Conservation (phyloP, 106 monocot species). For the Platanthera guangdongensis region DNA sequence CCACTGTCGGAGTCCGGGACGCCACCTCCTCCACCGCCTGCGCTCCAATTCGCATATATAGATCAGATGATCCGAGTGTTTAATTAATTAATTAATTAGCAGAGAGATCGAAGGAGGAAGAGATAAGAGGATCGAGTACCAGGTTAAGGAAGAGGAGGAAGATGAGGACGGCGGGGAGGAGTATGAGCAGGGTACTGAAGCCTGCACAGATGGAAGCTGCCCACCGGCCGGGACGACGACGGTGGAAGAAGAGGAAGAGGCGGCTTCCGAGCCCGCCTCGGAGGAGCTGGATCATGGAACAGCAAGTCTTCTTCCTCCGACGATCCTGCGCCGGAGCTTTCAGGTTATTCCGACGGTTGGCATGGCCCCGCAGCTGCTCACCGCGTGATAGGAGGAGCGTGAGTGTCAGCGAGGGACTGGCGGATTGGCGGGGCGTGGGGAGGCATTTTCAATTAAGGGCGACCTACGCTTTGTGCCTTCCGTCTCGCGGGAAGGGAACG, state of each 20-base stretch:
- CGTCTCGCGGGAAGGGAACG: too few relatives aligned
- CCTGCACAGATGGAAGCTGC: slow-evolving; percentile 3
- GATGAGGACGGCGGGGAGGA: slow-evolving; percentile 14
- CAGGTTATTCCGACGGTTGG: not conserved
- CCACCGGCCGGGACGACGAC: not conserved
- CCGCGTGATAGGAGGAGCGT: too few relatives aligned
- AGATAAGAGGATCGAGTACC: slow-evolving; percentile 3
- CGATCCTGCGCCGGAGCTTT: not conserved
- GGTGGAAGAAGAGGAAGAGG: not conserved
- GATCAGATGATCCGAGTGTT: not conserved
- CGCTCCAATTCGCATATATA: not conserved
- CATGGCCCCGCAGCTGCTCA: not conserved
- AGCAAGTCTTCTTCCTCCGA: not conserved
- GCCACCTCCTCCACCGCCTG: slow-evolving; percentile 20
- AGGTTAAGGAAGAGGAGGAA: slow-evolving; percentile 14
- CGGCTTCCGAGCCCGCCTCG: not conserved
- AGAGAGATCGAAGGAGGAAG: not conserved
- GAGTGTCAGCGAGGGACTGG: too few relatives aligned
- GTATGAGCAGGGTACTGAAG: slow-evolving; percentile 9
- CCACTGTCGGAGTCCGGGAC: slow-evolving; percentile 29
- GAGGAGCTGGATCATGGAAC: not conserved
- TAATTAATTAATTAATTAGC: too few relatives aligned
- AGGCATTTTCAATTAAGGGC: too few relatives aligned
- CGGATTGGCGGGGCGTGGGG: too few relatives aligned
- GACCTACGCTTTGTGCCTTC: too few relatives aligned